A percentile compares a stretch with the other conserved stretches of the same genome.
phyloP scores from a whole-genome alignment of 1,284 basidiomycete species.

The Athelia psychrophila region DNA sequence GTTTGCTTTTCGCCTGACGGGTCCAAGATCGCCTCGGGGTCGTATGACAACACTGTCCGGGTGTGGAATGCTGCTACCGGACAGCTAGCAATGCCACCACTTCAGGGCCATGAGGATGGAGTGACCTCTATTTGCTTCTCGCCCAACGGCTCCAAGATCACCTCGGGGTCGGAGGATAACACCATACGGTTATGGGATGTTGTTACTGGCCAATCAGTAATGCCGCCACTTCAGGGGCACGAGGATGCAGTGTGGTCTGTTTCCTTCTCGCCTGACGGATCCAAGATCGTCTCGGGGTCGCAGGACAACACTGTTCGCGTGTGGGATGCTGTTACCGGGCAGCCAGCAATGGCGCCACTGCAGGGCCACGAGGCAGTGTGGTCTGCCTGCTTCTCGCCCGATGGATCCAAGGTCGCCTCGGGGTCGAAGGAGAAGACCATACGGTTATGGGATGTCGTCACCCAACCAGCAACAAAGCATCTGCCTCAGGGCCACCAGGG shows the following conservation, averaged over 20 bases:
- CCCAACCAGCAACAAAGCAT: no score
- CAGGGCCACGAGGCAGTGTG: no score
- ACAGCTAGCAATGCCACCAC: not conserved
- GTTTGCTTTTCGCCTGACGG: slow-evolving; percentile 14
- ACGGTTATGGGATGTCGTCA: not conserved
- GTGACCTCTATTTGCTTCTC: not conserved
- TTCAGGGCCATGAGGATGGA: not conserved
- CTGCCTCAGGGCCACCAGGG: no score
- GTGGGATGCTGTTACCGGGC: slow-evolving; percentile 9
- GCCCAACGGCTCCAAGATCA: not conserved
- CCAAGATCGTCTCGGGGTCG: slow-evolving; percentile 11
- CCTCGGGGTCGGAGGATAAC: slow-evolving; percentile 1
- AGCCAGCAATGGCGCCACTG: not conserved
- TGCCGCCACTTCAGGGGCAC: no score
- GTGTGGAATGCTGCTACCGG: slow-evolving; percentile 11
- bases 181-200: not conserved
- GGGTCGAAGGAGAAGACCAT: no score
- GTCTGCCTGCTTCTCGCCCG: no score
- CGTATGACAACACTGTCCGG: slow-evolving; percentile 8
- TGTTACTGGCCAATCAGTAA: not conserved
- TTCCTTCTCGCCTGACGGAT: slow-evolving; percentile 8
- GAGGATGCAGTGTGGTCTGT: not conserved
- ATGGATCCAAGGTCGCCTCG: no score
- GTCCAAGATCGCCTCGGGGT: slow-evolving; percentile 8
- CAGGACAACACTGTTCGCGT: slow-evolving; percentile 12